Conservation (phyloP, 805 yeast species). For the Suhomyces emberorum region DNA sequence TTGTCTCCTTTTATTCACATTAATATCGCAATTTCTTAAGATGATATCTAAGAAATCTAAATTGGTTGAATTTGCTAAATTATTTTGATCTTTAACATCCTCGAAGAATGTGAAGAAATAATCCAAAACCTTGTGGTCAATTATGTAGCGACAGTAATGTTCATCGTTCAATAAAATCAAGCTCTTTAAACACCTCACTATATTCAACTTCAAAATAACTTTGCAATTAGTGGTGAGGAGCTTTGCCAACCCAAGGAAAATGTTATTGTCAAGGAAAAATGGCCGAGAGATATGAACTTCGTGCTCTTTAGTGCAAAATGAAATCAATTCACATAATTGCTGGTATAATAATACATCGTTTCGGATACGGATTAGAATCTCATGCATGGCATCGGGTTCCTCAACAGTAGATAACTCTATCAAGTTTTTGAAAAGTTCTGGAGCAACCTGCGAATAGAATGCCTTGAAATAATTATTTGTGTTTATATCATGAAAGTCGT, state of each 20-base stretch:
- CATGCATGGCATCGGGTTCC: slow-evolving; percentile 1
- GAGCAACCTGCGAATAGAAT: slow-evolving; percentile 64
- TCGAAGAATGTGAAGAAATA: slow-evolving; percentile 49
- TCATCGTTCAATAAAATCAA: slow-evolving; percentile 63
- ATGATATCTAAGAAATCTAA: slow-evolving; percentile 60
- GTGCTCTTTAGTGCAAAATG: slow-evolving; percentile 67
- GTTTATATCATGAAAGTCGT: slow-evolving; percentile 31
- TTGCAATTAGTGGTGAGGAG: slow-evolving; percentile 43
- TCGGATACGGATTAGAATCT: slow-evolving; percentile 6
- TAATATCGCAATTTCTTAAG: slow-evolving; percentile 21
- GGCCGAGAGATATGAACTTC: slow-evolving; percentile 54
- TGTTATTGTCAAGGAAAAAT: slow-evolving; percentile 58
- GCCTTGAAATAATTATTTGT: slow-evolving; percentile 49
- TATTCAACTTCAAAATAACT: slow-evolving; percentile 60
- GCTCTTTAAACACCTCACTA: slow-evolving; percentile 64
- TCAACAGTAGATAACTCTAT: slow-evolving; percentile 26
- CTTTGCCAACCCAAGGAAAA: slow-evolving; percentile 53
- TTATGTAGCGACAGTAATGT: slow-evolving; percentile 52
- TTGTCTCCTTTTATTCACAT: slow-evolving; percentile 12
- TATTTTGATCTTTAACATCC: slow-evolving; percentile 49
- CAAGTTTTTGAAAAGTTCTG: slow-evolving; percentile 49
- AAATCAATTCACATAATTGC: slow-evolving; percentile 66
- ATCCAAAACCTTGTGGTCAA: slow-evolving; percentile 50
- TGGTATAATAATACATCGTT: slow-evolving; percentile 46
- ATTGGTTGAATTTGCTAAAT: slow-evolving; percentile 71